Evolutionary conservation across 2,329 filamentous ascomycete genomes (phyloP), one percentile per base, ranked within the genome.

Genomic region (Pochonia chlamydosporia): DNA sequence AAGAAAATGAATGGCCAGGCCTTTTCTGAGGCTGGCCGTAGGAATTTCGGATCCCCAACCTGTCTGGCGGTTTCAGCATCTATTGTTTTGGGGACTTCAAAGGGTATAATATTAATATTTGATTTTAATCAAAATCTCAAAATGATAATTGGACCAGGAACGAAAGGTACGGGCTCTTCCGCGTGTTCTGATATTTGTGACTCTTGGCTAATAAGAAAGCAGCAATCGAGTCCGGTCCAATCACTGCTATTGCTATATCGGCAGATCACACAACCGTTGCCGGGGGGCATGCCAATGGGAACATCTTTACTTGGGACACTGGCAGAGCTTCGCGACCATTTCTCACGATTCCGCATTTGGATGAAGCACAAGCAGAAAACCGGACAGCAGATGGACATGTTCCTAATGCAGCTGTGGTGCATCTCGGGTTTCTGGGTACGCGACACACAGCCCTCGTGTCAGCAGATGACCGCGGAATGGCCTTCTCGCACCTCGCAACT

Each of bases 291-390:
- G 84, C 83, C 1, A 89, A 85, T 57, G 95, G 93, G 3, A 84
- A 84, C 61, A 96, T 99, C 45, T 97, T 96, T 61, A 99, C 92
- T 0, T 99, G 95, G 95, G 95, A 99, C 63, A 85, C 92, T 11
- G 79, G 81, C 35, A 80, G 87, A 48, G 79, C 87, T n/a, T 82
- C 89, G 3, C 80, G 87, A 26, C 93, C 92, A 0, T 99, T 99
- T 63, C 76, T 99, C 26, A 83, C 89, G 43, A 91, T 99, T 37
- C 81, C 85, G 1, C 88, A 89, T 30, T 71, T 95, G 9, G 82
- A 89, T 28, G 67, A 75, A n/a, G 68, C 72, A 3, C 79, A 87
- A 49, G 61, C 84, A 26, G 76, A 87, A 46, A 76, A 82, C 25
- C 78, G 83, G 41, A 83, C 78, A n/a, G 64, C 69, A 1, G 91